Percentiles rank a stretch among this genome's conserved stretches.
These are phyloP conservation scores for Haplosporangium sp. DNA, from an alignment of 371 early-diverging fungal species.

Conservation along the genomic window DNA sequence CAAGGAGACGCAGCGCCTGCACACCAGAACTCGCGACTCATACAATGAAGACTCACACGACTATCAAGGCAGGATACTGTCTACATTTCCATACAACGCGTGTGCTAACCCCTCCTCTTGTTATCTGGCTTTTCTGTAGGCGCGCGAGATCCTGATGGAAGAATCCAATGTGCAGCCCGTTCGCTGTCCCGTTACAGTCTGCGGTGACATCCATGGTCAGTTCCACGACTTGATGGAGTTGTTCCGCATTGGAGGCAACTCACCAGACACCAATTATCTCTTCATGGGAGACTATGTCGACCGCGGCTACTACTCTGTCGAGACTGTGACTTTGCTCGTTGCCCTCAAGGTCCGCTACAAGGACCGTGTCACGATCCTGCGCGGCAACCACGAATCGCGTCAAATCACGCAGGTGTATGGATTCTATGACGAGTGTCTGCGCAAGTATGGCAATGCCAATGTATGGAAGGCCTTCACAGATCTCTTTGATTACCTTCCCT, in stretches of 20 bases:
- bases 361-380: constrained; percentile 96
- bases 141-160: constrained; percentile 92
- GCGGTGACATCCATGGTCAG: constrained; percentile 99
- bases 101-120: background rate
- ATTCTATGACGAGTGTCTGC: constrained; percentile 99
- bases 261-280: constrained; percentile 98
- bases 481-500: constrained; percentile 98
- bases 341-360: constrained; percentile 96
- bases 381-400: constrained; percentile 99
- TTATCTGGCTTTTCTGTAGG: constrained; percentile 56
- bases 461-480: constrained; percentile 99
- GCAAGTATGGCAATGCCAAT: constrained; percentile 98
- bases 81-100: too few species aligned
- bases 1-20: too few species aligned
- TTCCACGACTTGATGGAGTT: constrained; percentile 99
- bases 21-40: too few species aligned
- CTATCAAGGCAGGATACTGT: too few species aligned
- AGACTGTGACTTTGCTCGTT: constrained; percentile 97
- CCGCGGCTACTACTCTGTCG: constrained; percentile 99
- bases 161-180: constrained; percentile 98
- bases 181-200: constrained; percentile 95
- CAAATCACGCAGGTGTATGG: constrained; percentile 99
- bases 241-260: constrained; percentile 98
- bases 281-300: constrained; percentile 99
- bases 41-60: too few species aligned